A percentile compares a stretch with the other conserved stretches of the same genome.
phyloP scores from a whole-genome alignment of 2,329 filamentous ascomycete genomes.

The Neobulgaria alba region DNA sequence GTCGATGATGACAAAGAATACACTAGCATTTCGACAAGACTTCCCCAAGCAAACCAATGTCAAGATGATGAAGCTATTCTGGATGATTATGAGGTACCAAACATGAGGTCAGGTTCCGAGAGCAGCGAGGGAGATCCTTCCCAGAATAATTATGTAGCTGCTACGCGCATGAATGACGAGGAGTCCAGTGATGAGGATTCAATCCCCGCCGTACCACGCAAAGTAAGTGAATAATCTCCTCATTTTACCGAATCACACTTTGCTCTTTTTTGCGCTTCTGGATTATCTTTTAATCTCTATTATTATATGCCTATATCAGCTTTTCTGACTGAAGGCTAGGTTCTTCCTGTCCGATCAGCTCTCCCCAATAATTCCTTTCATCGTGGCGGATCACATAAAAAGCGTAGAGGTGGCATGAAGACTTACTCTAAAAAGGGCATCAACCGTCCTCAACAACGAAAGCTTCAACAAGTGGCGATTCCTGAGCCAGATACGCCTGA shows the following conservation, averaged over 20 bases:
- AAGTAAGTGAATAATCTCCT: constrained; percentile 16
- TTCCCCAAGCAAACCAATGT: constrained; percentile 24
- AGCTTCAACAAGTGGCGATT: constrained; percentile 8
- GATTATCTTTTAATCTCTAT: no score
- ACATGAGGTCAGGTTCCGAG: constrained; percentile 37
- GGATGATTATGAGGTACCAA: constrained; percentile 19
- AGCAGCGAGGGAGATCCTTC: constrained; percentile 42
- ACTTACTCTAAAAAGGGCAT: constrained; percentile 33
- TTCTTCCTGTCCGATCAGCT: constrained; percentile 26
- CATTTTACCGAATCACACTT: background rate
- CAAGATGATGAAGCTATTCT: constrained; percentile 8
- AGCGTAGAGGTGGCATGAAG: constrained; percentile 24
- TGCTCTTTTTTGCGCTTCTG: no score
- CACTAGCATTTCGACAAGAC: constrained; percentile 40
- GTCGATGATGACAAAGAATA: constrained; percentile 50
- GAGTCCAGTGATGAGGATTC: constrained; percentile 44
- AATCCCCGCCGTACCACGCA: constrained; percentile 5
- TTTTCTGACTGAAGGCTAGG: constrained; percentile 24
- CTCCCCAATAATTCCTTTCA: constrained; percentile 17
- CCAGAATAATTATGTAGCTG: constrained; percentile 8
- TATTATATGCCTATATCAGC: no score
- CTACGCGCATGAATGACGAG: constrained; percentile 51
- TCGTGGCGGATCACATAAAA: constrained; percentile 24
- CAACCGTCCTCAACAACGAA: constrained; percentile 14
- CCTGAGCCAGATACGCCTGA: constrained; percentile 28